phyloP scores from a whole-genome alignment of 257 asterid species.

The Solanum pimpinellifolium region DNA sequence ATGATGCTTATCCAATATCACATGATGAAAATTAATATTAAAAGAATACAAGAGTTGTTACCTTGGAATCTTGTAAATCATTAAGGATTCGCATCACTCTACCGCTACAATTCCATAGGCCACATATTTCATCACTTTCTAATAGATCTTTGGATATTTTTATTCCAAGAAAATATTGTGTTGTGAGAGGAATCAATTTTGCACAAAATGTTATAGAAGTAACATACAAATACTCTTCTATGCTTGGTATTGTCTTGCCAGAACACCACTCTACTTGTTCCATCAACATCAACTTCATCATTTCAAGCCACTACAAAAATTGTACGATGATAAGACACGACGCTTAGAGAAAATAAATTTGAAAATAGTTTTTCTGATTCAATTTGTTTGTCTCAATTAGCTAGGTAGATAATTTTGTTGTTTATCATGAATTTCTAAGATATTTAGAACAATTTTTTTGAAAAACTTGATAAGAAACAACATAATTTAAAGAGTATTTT shows the following conservation, averaged over 20 bases:
- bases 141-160: constrained; percentile 3
- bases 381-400: too few relatives aligned
- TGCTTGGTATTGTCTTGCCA: not conserved
- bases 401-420: too few relatives aligned
- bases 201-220: not conserved
- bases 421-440: too few relatives aligned
- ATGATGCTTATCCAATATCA: not conserved
- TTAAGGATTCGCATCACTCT: constrained; percentile 9
- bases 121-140: not conserved
- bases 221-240: constrained; percentile 4
- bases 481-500: too few relatives aligned
- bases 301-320: constrained; percentile 8
- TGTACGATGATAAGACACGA: not conserved
- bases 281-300: not conserved
- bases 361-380: too few relatives aligned
- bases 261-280: constrained; percentile 6
- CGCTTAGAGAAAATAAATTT: not conserved
- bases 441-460: too few relatives aligned
- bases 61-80: constrained; percentile 11
- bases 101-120: not conserved
- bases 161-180: constrained; percentile 3
- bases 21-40: not conserved
- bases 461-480: too few relatives aligned
- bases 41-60: not conserved
- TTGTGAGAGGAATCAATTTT: not conserved